Evolutionary conservation across 1,139 yeast genomes (phyloP), one percentile per base, ranked within the genome.

Genomic region (Candida glucosophila): DNA sequence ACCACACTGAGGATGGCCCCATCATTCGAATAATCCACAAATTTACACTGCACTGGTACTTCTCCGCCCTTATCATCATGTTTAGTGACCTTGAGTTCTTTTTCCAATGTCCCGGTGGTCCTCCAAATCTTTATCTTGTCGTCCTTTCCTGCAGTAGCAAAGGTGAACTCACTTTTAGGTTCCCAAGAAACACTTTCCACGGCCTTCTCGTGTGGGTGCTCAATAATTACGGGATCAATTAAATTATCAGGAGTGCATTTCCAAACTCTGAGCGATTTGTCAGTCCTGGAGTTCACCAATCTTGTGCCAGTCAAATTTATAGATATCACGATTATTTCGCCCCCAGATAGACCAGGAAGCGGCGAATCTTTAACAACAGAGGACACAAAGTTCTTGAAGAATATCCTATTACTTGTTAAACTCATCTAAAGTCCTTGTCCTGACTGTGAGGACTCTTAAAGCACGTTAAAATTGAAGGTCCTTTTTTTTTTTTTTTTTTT

Each of bases 71-170:
- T 8, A 15, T 29, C 28, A 12, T 44, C 40, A 25, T 44, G 17
- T 26, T 46, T 40, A 14, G 46, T 44, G 11, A 63, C 44, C 25
- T 44, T 39, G 30, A 56, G 30, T 32, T 59, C 54, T 19, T 55
- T 52, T 13, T 69, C 52, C 23, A 56, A 41, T 12, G 47, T 46
- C 5, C 66, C 67, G 17, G 49, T 55, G 4, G 67, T 62, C 30
- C 67, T 67, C 90, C 90, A 80, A 6, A 75, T 42, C 36, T 64
- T 67, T 16, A 80, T 47, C 22, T 45, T 46, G n/a, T 52, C 48
- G 36, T 77, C 82, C 27, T 68, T 52, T 1, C 78, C 76, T 10
- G 72, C 78, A 2, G 81, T 64, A 1, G 74, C 81, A 33, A 81
- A 57, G 14, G 65, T 51, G 22, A 54, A 57, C 14, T 69, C 71